Conservation (phyloP, 495 filamentous ascomycete genomes). For the Trichoderma reesei region DNA sequence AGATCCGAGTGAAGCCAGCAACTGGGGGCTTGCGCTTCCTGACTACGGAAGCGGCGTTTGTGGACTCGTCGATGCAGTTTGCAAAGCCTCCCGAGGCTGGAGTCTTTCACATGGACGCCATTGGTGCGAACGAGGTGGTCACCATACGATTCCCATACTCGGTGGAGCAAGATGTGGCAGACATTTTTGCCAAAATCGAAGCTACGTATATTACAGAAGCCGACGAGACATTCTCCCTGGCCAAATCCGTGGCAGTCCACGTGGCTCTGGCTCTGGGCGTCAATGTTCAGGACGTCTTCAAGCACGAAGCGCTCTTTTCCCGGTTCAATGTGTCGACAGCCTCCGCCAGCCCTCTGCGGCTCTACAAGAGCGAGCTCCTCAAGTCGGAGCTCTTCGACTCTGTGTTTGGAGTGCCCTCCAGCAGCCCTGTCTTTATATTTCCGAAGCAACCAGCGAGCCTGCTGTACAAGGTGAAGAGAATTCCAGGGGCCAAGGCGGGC, state of each 20-base stretch:
- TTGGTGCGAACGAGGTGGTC: constrained; percentile 40
- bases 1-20: constrained; percentile 65
- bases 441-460: constrained; percentile 71
- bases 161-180: constrained; percentile 64
- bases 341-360: constrained; percentile 58
- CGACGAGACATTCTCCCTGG: constrained; percentile 58
- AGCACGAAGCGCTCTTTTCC: constrained; percentile 69
- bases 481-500: constrained; percentile 20
- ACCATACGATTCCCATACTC: constrained; percentile 71
- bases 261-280: constrained; percentile 77
- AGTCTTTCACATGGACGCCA: constrained; percentile 49
- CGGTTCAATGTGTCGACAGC: constrained; percentile 81
- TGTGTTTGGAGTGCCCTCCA: constrained; percentile 44
- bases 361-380: constrained; percentile 60
- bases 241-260: constrained; percentile 51
- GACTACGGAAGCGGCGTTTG: constrained; percentile 55
- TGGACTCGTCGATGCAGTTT: constrained; percentile 43
- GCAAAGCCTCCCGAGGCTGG: constrained; percentile 54
- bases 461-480: constrained; percentile 66
- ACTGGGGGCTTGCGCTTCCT: constrained; percentile 82
- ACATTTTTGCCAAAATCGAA: constrained; percentile 66
- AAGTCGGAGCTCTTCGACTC: constrained; percentile 61
- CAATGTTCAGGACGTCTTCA: constrained; percentile 95
- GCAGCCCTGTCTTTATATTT: constrained; percentile 55
- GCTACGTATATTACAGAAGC: constrained; percentile 65